phyloP scores from a whole-genome alignment of 345 rosid genomes.

The Citrus inodora region DNA sequence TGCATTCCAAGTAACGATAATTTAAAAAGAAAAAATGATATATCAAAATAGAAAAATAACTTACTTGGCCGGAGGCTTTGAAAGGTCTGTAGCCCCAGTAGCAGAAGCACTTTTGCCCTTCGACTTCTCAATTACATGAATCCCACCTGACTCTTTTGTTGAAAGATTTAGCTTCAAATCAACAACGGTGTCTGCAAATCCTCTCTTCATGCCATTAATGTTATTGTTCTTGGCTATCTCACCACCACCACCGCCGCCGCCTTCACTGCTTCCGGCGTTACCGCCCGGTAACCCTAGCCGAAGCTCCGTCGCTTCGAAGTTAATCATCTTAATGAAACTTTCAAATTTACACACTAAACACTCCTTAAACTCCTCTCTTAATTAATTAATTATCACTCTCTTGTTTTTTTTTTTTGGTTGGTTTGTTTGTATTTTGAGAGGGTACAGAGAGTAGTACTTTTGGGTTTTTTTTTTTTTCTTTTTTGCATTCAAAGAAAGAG shows the following conservation, averaged over 20 bases:
- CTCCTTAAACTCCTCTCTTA: not conserved
- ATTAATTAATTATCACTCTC: not conserved
- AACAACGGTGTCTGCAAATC: conserved; percentile 56
- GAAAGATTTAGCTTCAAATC: conserved; percentile 75
- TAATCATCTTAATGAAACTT: conserved; percentile 36
- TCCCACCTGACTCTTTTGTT: conserved; percentile 25
- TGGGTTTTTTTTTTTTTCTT: not conserved
- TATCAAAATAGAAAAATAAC: not conserved
- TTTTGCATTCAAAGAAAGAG: not conserved
- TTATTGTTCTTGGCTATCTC: conserved; percentile 18
- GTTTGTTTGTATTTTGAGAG: not conserved
- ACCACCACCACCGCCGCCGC: not conserved
- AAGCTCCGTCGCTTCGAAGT: conserved; percentile 88
- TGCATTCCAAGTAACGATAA: not conserved
- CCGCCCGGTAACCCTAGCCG: conserved; percentile 70
- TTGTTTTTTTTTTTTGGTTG: not conserved
- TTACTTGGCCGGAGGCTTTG: conserved; percentile 69
- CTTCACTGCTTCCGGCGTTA: conserved; percentile 22
- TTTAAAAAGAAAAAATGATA: not conserved
- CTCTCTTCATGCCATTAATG: conserved; percentile 51
- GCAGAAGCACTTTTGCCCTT: conserved; percentile 26
- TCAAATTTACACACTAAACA: not conserved
- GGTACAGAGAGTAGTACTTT: not conserved
- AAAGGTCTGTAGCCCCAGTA: conserved; percentile 19
- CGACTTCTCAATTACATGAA: conserved; percentile 16